Conservation (phyloP, 2,329 filamentous ascomycete genomes). For the Tolypocladium ovalisporum region DNA sequence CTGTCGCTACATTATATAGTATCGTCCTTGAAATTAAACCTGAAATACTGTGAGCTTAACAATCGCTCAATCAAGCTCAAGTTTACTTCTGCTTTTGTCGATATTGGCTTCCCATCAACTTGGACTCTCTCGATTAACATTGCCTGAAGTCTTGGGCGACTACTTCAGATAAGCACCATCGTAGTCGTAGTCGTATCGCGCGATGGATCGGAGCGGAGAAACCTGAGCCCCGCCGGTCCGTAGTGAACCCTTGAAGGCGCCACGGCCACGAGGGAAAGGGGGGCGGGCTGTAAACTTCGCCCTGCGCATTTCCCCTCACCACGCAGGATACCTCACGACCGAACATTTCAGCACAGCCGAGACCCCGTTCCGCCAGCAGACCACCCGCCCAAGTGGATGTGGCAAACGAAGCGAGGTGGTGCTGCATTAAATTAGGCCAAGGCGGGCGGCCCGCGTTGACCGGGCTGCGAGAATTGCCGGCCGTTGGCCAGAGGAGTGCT, state of each 20-base stretch:
- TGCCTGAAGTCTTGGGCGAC: no score
- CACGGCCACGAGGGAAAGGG: not conserved
- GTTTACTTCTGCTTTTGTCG: no score
- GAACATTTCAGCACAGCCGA: conserved; percentile 34
- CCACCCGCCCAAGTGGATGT: not conserved
- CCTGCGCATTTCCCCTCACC: conserved; percentile 23
- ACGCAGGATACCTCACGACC: conserved; percentile 23
- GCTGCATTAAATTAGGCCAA: not conserved
- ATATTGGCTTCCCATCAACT: no score
- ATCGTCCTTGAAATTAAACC: no score
- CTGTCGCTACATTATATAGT: no score
- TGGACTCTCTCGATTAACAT: not conserved
- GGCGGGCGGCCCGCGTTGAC: not conserved
- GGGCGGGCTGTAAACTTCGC: conserved; percentile 9
- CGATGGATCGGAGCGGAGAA: not conserved
- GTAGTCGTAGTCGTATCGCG: no score
- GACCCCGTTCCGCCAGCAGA: not conserved
- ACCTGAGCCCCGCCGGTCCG: not conserved
- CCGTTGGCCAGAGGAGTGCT: not conserved
- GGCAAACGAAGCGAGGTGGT: not conserved
- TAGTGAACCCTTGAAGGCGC: not conserved
- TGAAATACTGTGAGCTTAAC: no score
- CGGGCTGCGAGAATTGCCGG: not conserved
- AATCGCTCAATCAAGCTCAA: not conserved
- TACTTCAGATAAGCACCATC: no score